phyloP scores from a whole-genome alignment of 2,329 filamentous ascomycete genomes.

The Ophiocordyceps camponoti-floridani region DNA sequence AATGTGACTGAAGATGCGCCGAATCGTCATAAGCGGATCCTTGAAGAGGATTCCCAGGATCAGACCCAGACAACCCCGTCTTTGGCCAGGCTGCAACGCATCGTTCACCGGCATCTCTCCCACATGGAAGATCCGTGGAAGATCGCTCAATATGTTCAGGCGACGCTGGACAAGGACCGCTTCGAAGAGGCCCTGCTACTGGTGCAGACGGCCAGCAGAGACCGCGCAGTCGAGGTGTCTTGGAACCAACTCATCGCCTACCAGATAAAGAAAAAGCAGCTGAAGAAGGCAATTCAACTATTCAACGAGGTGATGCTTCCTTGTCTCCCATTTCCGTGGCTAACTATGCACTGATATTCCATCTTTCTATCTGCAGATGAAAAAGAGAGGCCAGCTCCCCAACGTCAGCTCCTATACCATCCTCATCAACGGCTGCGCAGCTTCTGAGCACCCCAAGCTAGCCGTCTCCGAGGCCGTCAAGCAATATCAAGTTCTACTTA shows the following conservation, averaged over 20 bases:
- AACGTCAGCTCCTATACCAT: slow-evolving; percentile 73
- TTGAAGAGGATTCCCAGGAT: background rate
- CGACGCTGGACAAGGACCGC: slow-evolving; percentile 38
- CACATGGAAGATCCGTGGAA: slow-evolving; percentile 54
- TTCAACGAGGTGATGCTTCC: slow-evolving; percentile 59
- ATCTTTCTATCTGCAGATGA: slow-evolving; percentile 46
- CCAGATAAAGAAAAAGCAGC: slow-evolving; percentile 39
- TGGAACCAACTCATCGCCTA: slow-evolving; percentile 81
- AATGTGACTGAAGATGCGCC: background rate
- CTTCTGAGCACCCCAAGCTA: slow-evolving; percentile 35
- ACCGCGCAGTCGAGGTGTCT: slow-evolving; percentile 48
- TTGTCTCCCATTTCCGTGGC: background rate
- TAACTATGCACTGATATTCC: background rate
- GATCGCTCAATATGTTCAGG: slow-evolving; percentile 49
- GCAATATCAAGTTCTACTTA: slow-evolving; percentile 60
- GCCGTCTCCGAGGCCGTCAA: slow-evolving; percentile 52
- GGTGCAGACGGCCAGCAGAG: slow-evolving; percentile 49
- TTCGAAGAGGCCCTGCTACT: slow-evolving; percentile 51
- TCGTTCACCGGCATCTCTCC: slow-evolving; percentile 36
- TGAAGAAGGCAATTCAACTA: slow-evolving; percentile 54
- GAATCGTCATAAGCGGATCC: background rate
- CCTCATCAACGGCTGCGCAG: slow-evolving; percentile 57
- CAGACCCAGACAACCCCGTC: background rate
- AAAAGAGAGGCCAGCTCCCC: slow-evolving; percentile 70
- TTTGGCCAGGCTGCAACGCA: slow-evolving; percentile 14